Conservation (phyloP, 495 filamentous ascomycete species). For the Halenospora varia region DNA sequence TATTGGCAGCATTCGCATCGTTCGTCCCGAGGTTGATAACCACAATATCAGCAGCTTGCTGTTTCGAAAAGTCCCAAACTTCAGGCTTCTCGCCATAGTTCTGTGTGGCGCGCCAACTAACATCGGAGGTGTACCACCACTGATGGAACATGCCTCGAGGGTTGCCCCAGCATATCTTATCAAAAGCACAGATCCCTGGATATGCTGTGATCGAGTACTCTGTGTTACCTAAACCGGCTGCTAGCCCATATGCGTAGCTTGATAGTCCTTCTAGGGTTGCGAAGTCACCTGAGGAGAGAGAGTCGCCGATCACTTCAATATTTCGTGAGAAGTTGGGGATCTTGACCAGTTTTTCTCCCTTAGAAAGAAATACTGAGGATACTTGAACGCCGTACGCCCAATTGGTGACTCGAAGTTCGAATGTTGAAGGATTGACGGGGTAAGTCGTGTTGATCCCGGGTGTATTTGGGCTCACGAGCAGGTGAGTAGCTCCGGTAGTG, state of each 20-base stretch:
- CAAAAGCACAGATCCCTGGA: slow-evolving; percentile 56
- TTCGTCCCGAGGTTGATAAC: slow-evolving; percentile 68
- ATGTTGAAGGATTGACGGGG: slow-evolving; percentile 39
- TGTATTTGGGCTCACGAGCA: slow-evolving; percentile 46
- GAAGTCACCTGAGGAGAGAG: slow-evolving; percentile 53
- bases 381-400: slow-evolving; percentile 66
- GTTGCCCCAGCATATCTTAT: slow-evolving; percentile 57
- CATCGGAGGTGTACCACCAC: slow-evolving; percentile 64
- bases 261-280: slow-evolving; percentile 61
- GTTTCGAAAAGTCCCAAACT: slow-evolving; percentile 54
- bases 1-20: slow-evolving; percentile 57
- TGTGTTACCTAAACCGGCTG: slow-evolving; percentile 57
- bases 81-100: slow-evolving; percentile 53
- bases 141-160: slow-evolving; percentile 53
- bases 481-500: slow-evolving; percentile 55
- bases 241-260: slow-evolving; percentile 39
- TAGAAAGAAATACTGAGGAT: slow-evolving; percentile 45
- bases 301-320: slow-evolving; percentile 66
- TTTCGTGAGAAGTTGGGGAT: slow-evolving; percentile 45
- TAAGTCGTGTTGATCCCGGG: slow-evolving; percentile 36
- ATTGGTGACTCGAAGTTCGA: slow-evolving; percentile 57
- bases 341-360: slow-evolving; percentile 44
- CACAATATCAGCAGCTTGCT: slow-evolving; percentile 60
- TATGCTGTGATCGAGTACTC: slow-evolving; percentile 61
- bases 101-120: slow-evolving; percentile 42